A percentile compares a stretch with the other conserved stretches of the same genome.
Evolutionary conservation across 1,139 yeast genomes (phyloP).

Genomic region (Yamadazyma aaseri): DNA sequence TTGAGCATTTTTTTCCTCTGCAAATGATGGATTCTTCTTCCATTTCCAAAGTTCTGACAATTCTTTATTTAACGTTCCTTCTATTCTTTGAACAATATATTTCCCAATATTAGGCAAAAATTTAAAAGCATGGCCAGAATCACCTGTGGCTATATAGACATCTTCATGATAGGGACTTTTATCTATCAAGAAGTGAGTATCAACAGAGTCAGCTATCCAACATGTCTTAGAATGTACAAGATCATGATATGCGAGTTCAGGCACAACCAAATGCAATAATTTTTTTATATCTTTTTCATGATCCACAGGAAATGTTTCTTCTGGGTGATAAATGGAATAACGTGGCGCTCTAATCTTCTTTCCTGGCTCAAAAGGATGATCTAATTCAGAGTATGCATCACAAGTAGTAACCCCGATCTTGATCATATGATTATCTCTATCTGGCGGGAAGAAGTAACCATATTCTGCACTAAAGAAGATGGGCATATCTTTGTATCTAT

Average conservation of each 20-base stretch:
- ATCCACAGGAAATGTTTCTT: constrained; percentile 32
- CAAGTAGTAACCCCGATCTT: constrained; percentile 42
- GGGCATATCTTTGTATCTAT: constrained; percentile 29
- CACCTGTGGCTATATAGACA: constrained; percentile 44
- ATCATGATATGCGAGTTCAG: constrained; percentile 14
- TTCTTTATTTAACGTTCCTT: constrained; percentile 19
- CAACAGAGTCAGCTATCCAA: constrained; percentile 48
- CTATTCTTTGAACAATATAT: constrained; percentile 25
- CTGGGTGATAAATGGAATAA: constrained; percentile 26
- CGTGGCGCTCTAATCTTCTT: constrained; percentile 32
- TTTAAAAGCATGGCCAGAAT: constrained; percentile 44
- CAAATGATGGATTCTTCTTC: constrained; percentile 26
- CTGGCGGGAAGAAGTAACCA: constrained; percentile 44
- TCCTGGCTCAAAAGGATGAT: constrained; percentile 24
- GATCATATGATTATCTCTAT: constrained; percentile 29
- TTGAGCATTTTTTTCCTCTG: constrained; percentile 12
- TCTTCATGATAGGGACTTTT: constrained; percentile 34
- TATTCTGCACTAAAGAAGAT: constrained; percentile 38
- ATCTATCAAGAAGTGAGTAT: constrained; percentile 40
- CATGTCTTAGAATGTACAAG: constrained; percentile 18
- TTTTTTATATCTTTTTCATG: constrained; percentile 14
- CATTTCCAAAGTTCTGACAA: constrained; percentile 29
- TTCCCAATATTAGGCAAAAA: constrained; percentile 34
- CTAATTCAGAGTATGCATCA: constrained; percentile 28
- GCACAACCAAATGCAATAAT: constrained; percentile 13